Evolutionary conservation across 2,329 filamentous ascomycete species (phyloP), one percentile per base, ranked within the genome.

Genomic region (Seiridium cupressi): DNA sequence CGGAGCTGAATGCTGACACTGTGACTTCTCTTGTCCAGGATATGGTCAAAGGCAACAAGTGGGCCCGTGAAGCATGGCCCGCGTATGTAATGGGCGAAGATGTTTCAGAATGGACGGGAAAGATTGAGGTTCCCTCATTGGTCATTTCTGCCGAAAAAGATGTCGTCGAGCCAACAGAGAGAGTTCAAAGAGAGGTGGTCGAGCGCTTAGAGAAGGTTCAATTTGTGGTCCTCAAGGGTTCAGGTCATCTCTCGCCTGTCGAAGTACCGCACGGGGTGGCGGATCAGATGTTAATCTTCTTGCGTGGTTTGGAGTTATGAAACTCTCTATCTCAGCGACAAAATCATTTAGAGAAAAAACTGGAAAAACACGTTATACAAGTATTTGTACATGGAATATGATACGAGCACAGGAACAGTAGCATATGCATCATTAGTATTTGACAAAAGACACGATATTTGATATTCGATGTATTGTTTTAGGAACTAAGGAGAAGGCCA

Each of bases 61-160:
- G 59, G 10, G 75, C 75, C 1, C 73, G 69, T 47, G 64, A 59
- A 31, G 74, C 73, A 0, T 76, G 74, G 74, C 70, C 73, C 11
- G 60, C 61, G 6, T 73, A 57, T 31, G 55, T 34, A 31, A 57
- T 57, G 55, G 44, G 11, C 34, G 44, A 57, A 31, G 42, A 57
- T 38, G 26, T 57, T 10, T 3, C 8, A 3, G 42, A 26, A 6
- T n/a, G 9, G 9, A 2, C 10, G 1, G 13, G 35, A n/a, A 48
- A 18, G 7, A 6, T 48, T 5, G 8, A 38, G 3, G 44, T 31
- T 3, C 55, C 55, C 8, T 8, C 13, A n/a, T 9, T 48, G 13
- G 55, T 57, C 2, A 32, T 57, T 26, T 42, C 44, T 3, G 55
- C 42, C 2, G 55, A 57, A 18, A 9, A 47, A 7, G 55, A 57